Conservation (phyloP, 106 monocot genomes). For the Allium sativum region DNA sequence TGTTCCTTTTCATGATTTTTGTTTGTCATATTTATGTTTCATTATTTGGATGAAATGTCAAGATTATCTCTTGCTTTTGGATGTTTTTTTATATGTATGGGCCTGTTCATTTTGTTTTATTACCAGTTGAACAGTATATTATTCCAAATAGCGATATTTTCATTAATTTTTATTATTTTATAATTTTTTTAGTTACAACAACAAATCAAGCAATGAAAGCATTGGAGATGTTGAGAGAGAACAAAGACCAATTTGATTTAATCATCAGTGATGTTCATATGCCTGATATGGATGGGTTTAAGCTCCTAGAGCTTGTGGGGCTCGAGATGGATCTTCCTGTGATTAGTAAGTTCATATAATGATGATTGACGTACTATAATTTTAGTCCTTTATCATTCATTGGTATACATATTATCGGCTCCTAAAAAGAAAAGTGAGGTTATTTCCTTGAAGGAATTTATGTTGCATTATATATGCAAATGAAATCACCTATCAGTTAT, state of each 20-base stretch:
- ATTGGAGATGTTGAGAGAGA: slow-evolving; percentile 47
- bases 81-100: not conserved
- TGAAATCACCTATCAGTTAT: too few species aligned
- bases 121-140: too few species aligned
- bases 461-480: too few species aligned
- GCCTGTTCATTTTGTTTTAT: not conserved
- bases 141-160: too few species aligned
- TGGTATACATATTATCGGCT: too few species aligned
- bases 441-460: too few species aligned
- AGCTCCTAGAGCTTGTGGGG: slow-evolving; percentile 68
- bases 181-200: slow-evolving; percentile 34
- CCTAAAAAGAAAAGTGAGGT: too few species aligned
- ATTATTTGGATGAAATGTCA: not conserved
- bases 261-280: slow-evolving; percentile 73
- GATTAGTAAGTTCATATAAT: slow-evolving; percentile 32
- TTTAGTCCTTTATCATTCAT: too few species aligned
- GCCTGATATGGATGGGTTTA: slow-evolving; percentile 83
- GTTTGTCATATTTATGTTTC: not conserved
- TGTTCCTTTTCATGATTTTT: not conserved
- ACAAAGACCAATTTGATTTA: slow-evolving; percentile 58
- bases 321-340: slow-evolving; percentile 81
- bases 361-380: too few species aligned
- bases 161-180: too few species aligned
- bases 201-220: slow-evolving; percentile 38
- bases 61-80: not conserved